Evolutionary conservation across 2,329 filamentous ascomycete species (phyloP).

Genomic region (Blumeria graminis): DNA sequence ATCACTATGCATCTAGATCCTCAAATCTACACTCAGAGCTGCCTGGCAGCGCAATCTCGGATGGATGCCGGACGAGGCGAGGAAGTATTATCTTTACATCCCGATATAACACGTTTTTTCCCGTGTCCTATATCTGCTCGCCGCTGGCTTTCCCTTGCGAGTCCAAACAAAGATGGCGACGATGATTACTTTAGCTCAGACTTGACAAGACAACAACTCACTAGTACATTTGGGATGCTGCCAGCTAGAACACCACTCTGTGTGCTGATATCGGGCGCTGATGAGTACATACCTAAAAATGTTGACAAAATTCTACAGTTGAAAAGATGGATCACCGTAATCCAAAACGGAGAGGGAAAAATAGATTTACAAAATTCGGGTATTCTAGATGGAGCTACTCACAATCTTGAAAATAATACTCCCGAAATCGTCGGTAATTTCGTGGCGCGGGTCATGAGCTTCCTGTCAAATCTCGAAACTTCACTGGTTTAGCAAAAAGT

Average conservation of each 20-base stretch:
- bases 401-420: constrained; percentile 24
- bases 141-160: constrained; percentile 32
- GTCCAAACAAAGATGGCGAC: constrained; percentile 27
- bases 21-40: constrained; percentile 14
- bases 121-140: constrained; percentile 26
- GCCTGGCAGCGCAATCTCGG: constrained; percentile 19
- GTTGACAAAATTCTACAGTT: constrained; percentile 25
- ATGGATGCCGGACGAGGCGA: constrained; percentile 19
- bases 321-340: constrained; percentile 22
- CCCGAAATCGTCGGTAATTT: constrained; percentile 24
- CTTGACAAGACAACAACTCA: constrained; percentile 25
- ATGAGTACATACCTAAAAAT: constrained; percentile 23
- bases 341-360: constrained; percentile 19
- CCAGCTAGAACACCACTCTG: constrained; percentile 19
- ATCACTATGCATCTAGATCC: constrained; percentile 18
- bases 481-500: neutral
- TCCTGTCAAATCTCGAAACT: constrained; percentile 16
- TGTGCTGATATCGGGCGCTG: constrained; percentile 24
- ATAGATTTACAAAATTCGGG: constrained; percentile 25
- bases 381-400: constrained; percentile 23
- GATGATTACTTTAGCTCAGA: constrained; percentile 50
- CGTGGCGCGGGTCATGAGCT: constrained; percentile 24
- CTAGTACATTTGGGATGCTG: constrained; percentile 30
- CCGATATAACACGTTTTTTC: constrained; percentile 10
- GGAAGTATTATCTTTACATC: constrained; percentile 19